A percentile compares a stretch with the other conserved stretches of the same genome.
phyloP scores from a whole-genome alignment of 2,329 filamentous ascomycete species.

The Sclerotinia glacialis region DNA sequence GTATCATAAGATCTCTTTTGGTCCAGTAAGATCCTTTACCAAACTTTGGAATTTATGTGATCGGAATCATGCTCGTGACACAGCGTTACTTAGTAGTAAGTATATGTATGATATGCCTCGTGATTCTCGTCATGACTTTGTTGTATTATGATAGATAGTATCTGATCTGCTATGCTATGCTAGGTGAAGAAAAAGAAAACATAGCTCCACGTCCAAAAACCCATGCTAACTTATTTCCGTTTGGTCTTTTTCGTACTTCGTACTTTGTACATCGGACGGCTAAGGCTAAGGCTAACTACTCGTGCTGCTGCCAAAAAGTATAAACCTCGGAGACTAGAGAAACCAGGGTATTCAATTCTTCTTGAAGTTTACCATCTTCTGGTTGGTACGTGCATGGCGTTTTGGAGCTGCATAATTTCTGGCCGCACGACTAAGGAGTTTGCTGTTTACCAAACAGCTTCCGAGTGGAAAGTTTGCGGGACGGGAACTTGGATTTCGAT shows the following conservation, averaged over 20 bases:
- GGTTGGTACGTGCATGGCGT: no score
- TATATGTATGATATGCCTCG: slow-evolving; percentile 8
- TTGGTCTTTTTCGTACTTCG: neutral
- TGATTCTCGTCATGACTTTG: neutral
- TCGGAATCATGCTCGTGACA: neutral
- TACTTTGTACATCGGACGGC: no score
- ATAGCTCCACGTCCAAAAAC: neutral
- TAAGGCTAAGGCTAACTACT: neutral
- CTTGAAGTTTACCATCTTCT: no score
- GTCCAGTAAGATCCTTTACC: neutral
- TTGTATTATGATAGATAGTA: neutral
- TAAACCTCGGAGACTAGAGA: no score
- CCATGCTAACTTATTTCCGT: neutral
- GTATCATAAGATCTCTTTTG: neutral
- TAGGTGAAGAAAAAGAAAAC: neutral
- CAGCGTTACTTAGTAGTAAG: neutral
- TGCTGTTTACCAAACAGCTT: neutral
- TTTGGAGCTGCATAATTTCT: no score
- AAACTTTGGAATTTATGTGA: slow-evolving; percentile 1
- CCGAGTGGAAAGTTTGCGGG: neutral
- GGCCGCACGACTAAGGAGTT: no score
- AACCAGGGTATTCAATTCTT: no score
- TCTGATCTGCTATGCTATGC: neutral
- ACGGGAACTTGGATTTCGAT: neutral
- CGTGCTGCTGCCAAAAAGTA: no score